A percentile compares a stretch with the other conserved stretches of the same genome.
phyloP scores from a whole-genome alignment of 768 basidiomycete genomes.

The Mycena rebaudengoi region DNA sequence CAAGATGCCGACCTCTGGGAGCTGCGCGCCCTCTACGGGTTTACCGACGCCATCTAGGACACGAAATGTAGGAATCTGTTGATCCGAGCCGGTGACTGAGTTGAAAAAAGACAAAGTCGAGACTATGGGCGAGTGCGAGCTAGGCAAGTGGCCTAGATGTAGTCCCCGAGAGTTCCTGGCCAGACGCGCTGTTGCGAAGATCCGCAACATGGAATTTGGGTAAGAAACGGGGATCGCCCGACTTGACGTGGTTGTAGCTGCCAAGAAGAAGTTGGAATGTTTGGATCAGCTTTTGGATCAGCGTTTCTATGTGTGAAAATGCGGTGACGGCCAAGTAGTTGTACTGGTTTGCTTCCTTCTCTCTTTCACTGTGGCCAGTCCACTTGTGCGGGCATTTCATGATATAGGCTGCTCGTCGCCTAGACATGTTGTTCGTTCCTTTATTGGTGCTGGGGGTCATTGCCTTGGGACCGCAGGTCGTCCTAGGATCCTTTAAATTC shows the following conservation, averaged over 20 bases:
- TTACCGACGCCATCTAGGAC: conserved; percentile 84
- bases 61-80: conserved; percentile 85
- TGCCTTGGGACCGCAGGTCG: conserved; percentile 50
- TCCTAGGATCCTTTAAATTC: conserved; percentile 46
- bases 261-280: background rate
- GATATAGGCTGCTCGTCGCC: conserved; percentile 30
- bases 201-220: conserved; percentile 9
- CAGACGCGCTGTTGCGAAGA: background rate
- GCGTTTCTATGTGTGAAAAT: background rate
- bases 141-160: conserved; percentile 44
- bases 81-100: conserved; percentile 66
- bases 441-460: conserved; percentile 42
- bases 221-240: background rate
- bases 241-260: background rate
- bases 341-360: conserved; percentile 23
- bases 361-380: conserved; percentile 46
- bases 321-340: background rate
- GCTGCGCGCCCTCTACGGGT: conserved; percentile 73
- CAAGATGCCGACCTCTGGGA: conserved; percentile 69
- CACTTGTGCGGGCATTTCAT: conserved; percentile 38
- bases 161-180: conserved; percentile 10
- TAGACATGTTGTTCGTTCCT: conserved; percentile 37
- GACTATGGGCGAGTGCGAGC: conserved; percentile 67
- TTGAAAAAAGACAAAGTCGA: conserved; percentile 83
- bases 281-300: background rate